These are phyloP conservation scores for Teratosphaeria gauchensis DNA, from an alignment of 2,329 filamentous ascomycete genomes.

Conservation along the genomic window DNA sequence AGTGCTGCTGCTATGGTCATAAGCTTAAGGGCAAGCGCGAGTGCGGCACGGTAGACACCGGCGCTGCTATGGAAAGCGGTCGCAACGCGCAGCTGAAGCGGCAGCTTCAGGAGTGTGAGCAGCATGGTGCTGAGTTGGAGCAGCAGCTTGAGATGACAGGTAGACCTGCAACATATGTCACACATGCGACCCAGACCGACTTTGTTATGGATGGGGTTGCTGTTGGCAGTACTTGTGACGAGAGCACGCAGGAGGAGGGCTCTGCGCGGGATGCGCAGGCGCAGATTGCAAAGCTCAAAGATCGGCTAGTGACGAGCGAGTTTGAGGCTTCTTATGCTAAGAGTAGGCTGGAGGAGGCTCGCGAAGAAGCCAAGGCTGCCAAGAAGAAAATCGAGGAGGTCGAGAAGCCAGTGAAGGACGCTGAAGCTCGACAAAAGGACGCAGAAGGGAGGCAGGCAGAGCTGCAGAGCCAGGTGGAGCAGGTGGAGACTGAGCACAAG, in stretches of 20 bases:
- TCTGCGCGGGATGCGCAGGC: background rate
- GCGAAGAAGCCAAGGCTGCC: no score
- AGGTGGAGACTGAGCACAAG: background rate
- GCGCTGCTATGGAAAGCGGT: background rate
- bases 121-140: background rate
- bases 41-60: background rate
- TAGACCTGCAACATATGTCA: background rate
- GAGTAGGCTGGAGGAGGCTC: no score
- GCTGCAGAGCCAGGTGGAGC: background rate
- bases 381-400: background rate
- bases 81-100: background rate
- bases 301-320: background rate
- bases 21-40: background rate
- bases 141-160: background rate
- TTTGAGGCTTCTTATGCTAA: no score
- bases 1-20: background rate
- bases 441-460: background rate
- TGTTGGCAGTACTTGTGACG: no score
- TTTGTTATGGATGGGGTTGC: no score
- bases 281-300: background rate
- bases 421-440: background rate
- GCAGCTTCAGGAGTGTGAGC: background rate
- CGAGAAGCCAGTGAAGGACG: background rate
- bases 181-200: background rate
- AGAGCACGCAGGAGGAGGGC: background rate